These are phyloP conservation scores for Linnemannia exigua DNA, from an alignment of 192 early-diverging fungal genomes.

Conservation along the genomic window DNA sequence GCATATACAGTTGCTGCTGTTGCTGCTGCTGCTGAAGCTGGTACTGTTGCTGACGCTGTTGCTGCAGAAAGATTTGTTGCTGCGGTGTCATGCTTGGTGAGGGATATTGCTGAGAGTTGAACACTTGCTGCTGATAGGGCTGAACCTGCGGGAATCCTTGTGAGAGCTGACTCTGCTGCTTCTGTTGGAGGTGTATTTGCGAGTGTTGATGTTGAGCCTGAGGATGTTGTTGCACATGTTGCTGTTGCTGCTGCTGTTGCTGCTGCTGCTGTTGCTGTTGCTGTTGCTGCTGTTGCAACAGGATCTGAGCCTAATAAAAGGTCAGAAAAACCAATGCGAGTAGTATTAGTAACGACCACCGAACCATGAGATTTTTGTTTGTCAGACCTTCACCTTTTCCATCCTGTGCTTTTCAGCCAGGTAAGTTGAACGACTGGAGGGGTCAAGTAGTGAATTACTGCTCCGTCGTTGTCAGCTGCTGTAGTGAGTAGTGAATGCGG, in stretches of 20 bases:
- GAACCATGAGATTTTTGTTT: not conserved
- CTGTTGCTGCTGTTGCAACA: slow-evolving; percentile 33
- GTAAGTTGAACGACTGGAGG: not conserved
- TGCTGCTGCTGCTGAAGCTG: slow-evolving; percentile 22
- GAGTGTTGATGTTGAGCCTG: not conserved
- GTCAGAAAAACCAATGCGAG: not conserved
- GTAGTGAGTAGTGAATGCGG: not conserved
- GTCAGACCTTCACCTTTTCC: not conserved
- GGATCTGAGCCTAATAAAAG: slow-evolving; percentile 18
- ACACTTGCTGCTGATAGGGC: slow-evolving; percentile 11
- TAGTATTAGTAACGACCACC: not conserved
- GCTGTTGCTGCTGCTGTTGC: slow-evolving; percentile 30
- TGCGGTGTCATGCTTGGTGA: slow-evolving; percentile 12
- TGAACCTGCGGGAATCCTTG: slow-evolving; percentile 26
- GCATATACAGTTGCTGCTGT: slow-evolving; percentile 1
- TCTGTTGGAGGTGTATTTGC: slow-evolving; percentile 16
- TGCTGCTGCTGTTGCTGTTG: slow-evolving; percentile 24
- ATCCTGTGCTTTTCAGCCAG: not conserved
- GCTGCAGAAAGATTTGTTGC: slow-evolving; percentile 17
- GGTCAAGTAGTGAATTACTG: not conserved
- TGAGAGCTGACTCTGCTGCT: slow-evolving; percentile 24
- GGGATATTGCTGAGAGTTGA: slow-evolving; percentile 20
- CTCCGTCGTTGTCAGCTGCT: not conserved
- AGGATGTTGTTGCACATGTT: not conserved
- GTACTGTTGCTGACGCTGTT: slow-evolving; percentile 29